These are phyloP conservation scores for Zhuliangozyma parablackwelliae DNA, from an alignment of 1,139 yeast genomes.

Conservation along the genomic window DNA sequence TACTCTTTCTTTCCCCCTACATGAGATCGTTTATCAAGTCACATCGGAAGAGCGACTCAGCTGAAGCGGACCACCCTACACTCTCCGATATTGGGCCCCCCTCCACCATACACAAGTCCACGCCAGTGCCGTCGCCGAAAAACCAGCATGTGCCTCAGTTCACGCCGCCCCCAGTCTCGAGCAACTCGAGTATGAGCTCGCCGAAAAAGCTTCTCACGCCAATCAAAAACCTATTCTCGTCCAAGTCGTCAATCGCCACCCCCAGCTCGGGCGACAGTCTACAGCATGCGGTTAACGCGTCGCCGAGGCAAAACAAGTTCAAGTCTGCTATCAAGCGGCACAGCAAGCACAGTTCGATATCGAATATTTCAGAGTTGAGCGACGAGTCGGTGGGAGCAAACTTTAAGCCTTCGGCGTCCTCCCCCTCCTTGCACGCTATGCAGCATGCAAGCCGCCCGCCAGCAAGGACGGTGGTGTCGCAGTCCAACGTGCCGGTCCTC, in stretches of 20 bases:
- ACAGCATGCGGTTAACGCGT: constrained; percentile 1
- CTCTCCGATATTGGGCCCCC: constrained; percentile 2
- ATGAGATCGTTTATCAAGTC: constrained; percentile 50
- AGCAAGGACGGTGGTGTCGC: neutral
- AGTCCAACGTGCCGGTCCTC: neutral
- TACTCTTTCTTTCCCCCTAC: neutral
- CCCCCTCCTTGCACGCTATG: constrained; percentile 4
- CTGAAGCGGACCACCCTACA: constrained; percentile 8
- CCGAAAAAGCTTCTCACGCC: constrained; percentile 44
- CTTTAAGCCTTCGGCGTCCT: constrained; percentile 1
- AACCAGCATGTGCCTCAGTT: constrained; percentile 17
- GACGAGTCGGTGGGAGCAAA: too few species aligned
- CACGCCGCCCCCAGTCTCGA: constrained; percentile 21
- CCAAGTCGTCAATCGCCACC: constrained; percentile 6
- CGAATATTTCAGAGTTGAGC: neutral
- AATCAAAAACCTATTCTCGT: constrained; percentile 35
- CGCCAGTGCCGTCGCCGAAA: constrained; percentile 21
- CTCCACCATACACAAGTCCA: constrained; percentile 7
- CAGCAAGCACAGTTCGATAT: constrained; percentile 4
- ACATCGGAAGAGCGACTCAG: constrained; percentile 30
- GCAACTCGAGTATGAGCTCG: constrained; percentile 22
- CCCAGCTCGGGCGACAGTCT: constrained; percentile 11
- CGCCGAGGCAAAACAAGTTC: constrained; percentile 4
- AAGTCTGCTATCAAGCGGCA: constrained; percentile 4
- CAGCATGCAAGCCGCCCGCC: neutral